Conservation (phyloP, 148 eudicot genomes). For the Fagopyrum tataricum region DNA sequence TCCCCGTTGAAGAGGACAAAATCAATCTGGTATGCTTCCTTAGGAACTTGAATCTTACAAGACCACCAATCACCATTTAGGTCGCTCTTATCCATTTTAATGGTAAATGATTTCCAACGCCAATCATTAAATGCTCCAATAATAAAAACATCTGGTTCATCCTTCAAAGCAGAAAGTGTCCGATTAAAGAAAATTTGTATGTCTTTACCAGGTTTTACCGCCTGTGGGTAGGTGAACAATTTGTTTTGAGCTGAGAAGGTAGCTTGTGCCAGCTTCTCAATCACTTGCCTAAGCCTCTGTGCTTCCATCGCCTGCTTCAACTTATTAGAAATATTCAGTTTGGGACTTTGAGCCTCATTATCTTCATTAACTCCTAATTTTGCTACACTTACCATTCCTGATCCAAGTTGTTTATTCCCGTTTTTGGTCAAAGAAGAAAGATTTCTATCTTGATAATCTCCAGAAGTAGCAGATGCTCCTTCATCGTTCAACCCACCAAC, state of each 20-base stretch:
- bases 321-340: slow-evolving; percentile 19
- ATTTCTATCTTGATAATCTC: neutral
- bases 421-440: neutral
- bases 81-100: slow-evolving; percentile 50
- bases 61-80: slow-evolving; percentile 95
- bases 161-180: slow-evolving; percentile 58
- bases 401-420: neutral
- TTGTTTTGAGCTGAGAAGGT: slow-evolving; percentile 50
- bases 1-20: slow-evolving; percentile 80
- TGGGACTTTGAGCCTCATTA: slow-evolving; percentile 9
- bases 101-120: slow-evolving; percentile 82
- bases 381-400: neutral
- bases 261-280: slow-evolving; percentile 58
- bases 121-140: slow-evolving; percentile 95
- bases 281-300: slow-evolving; percentile 35
- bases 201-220: slow-evolving; percentile 56
- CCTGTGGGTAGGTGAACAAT: slow-evolving; percentile 61
- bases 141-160: slow-evolving; percentile 59
- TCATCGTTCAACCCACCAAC: no score
- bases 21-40: slow-evolving; percentile 77
- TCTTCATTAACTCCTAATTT: neutral
- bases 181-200: slow-evolving; percentile 75
- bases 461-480: no score
- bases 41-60: slow-evolving; percentile 75
- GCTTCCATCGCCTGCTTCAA: slow-evolving; percentile 64